These are phyloP conservation scores for Gypsophila paniculata DNA, from an alignment of 179 eudicot species.

Conservation along the genomic window DNA sequence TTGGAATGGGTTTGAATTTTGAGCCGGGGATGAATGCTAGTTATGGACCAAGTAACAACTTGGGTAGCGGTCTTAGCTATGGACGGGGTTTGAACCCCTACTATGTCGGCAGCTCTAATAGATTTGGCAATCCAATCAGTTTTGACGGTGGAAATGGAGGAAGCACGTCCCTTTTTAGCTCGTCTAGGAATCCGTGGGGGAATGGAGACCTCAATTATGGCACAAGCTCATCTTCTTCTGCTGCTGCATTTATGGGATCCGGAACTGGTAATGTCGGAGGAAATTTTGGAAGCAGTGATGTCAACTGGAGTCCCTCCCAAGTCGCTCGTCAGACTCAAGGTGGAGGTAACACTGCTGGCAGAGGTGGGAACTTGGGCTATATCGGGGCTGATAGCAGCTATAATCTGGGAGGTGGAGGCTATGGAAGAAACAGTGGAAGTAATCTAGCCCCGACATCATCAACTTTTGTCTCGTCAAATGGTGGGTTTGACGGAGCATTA, in stretches of 20 bases:
- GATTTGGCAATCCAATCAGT: constrained; percentile 46
- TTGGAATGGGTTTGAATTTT: constrained; percentile 62
- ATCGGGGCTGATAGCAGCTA: constrained; percentile 44
- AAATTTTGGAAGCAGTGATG: constrained; percentile 38
- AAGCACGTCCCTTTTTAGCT: constrained; percentile 58
- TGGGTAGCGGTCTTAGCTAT: constrained; percentile 41
- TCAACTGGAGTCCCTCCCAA: constrained; percentile 60
- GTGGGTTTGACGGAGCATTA: constrained; percentile 55
- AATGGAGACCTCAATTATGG: constrained; percentile 55
- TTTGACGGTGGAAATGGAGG: constrained; percentile 59
- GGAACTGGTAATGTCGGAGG: constrained; percentile 44
- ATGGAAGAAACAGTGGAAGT: constrained; percentile 48
- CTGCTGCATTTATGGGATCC: constrained; percentile 47
- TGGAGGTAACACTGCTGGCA: constrained; percentile 37
- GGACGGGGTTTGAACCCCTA: constrained; percentile 62
- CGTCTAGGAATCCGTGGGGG: constrained; percentile 66
- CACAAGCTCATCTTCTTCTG: constrained; percentile 39
- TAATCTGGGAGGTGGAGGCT: constrained; percentile 46
- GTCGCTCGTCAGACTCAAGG: constrained; percentile 48
- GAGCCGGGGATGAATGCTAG: constrained; percentile 51
- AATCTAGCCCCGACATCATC: constrained; percentile 44
- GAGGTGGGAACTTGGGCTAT: constrained; percentile 49
- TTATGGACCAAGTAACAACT: constrained; percentile 50
- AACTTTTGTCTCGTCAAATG: constrained; percentile 46
- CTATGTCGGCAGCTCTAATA: constrained; percentile 51